Conservation (phyloP, 495 filamentous ascomycete species). For the Bacidia rubella region DNA sequence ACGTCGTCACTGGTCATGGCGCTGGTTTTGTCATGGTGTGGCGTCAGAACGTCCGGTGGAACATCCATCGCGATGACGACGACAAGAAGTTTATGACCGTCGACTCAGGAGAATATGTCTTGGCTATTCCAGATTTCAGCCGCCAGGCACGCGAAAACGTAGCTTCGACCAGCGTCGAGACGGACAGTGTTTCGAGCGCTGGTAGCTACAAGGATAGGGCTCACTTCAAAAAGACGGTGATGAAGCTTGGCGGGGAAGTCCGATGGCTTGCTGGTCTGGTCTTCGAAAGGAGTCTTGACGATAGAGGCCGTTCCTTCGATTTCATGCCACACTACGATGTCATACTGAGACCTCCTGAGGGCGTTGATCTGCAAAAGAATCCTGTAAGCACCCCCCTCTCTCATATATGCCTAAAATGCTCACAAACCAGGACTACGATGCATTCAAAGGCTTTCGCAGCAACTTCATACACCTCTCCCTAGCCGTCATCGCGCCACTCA, state of each 20-base stretch:
- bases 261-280: conserved; percentile 81
- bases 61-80: conserved; percentile 66
- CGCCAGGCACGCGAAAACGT: conserved; percentile 57
- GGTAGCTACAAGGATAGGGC: conserved; percentile 58
- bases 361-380: conserved; percentile 43
- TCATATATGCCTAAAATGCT: conserved; percentile 8
- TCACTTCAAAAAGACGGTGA: conserved; percentile 90
- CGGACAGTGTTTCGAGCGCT: conserved; percentile 48
- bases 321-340: conserved; percentile 92
- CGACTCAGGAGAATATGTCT: conserved; percentile 82
- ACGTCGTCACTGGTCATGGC: conserved; percentile 80
- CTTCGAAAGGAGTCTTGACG: conserved; percentile 66
- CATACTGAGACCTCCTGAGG: conserved; percentile 63
- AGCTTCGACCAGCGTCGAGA: conserved; percentile 35
- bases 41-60: conserved; percentile 82
- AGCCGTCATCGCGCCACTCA: conserved; percentile 69
- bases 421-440: conserved; percentile 57
- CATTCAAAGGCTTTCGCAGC: conserved; percentile 85
- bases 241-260: conserved; percentile 94
- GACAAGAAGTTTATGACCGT: conserved; percentile 90
- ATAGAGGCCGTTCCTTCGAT: conserved; percentile 58
- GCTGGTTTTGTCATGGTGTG: conserved; percentile 96
- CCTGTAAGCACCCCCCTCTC: conserved; percentile 27
- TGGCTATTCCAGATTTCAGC: conserved; percentile 88
- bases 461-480: conserved; percentile 91